phyloP scores from a whole-genome alignment of 2,329 filamentous ascomycete genomes.

The Fusarium sp. region DNA sequence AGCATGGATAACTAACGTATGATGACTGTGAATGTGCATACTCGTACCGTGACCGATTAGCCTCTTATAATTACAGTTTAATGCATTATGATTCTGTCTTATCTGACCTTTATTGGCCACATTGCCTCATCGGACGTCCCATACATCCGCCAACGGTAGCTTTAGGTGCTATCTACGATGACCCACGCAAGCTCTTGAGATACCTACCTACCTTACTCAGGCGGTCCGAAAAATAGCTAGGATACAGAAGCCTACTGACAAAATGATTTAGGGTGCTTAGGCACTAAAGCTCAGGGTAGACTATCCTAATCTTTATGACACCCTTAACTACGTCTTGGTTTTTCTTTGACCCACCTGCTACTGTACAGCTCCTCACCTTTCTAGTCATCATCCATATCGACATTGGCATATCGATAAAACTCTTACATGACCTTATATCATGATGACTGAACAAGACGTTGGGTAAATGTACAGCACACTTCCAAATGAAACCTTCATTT shows the following conservation, averaged over 20 bases:
- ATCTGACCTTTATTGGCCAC: conserved; percentile 11
- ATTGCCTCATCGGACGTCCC: conserved; percentile 21
- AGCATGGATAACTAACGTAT: conserved; percentile 13
- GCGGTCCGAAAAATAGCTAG: too few relatives aligned
- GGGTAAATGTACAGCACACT: too few relatives aligned
- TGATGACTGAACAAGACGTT: neutral
- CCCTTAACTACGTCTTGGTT: too few relatives aligned
- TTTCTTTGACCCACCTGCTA: neutral
- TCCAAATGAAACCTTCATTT: too few relatives aligned
- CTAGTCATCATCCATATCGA: neutral
- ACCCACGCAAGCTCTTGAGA: conserved; percentile 19
- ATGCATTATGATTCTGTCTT: conserved; percentile 2
- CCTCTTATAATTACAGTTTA: neutral
- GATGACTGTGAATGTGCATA: conserved; percentile 2
- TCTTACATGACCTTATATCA: neutral
- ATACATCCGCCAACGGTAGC: neutral
- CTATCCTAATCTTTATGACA: too few relatives aligned
- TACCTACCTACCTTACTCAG: neutral
- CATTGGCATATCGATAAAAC: too few relatives aligned
- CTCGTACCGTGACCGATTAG: neutral
- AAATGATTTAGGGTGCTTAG: too few relatives aligned
- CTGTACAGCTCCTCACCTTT: neutral
- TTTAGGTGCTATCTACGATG: neutral
- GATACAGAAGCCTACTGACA: too few relatives aligned
- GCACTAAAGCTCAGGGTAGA: too few relatives aligned